Evolutionary conservation across 352 stramenopile species (phyloP), one percentile per base, ranked within the genome.

Genomic region (Phytophthora capsici): DNA sequence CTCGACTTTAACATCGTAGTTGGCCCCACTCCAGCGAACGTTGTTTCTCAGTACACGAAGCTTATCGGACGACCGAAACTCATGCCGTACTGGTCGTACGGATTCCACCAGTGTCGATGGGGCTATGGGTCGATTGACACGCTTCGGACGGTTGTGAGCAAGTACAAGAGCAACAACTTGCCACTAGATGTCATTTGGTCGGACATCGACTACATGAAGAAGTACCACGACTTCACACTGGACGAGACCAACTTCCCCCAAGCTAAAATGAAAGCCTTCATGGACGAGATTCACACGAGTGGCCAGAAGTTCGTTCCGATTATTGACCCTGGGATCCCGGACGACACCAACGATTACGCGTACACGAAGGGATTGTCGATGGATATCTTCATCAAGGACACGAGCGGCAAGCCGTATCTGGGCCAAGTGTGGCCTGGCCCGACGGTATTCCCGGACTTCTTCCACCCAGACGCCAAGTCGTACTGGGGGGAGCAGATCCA

Each of bases 371-470:
- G 83, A 4, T 36, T 94, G 25, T 62, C 78, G 17, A 71, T 90
- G 54, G 74, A 90, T 43, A 71, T 94, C 14, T 96, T 90, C 67
- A 86, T 96, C 52, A 93, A 92, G 70, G 74, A 90, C 61, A 86
- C 71, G 1, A 66, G 57, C 12, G 80, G 78, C 23, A 90, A 88
- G 52, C 74, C 72, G 34, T 90, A 86, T 65, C 30, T 93, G 12
- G 84, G 84, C 36, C 78, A 91, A 59, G 88, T 94, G 19, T 96
- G 88, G 88, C 88, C 88, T 14, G 88, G 88, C 8, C 84, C 84
- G 8, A 91, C 84, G 0, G 74, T 88, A 2, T 95, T 91, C 66
- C 85, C 88, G 2, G 88, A 96, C 57, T 96, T 94, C 44, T 88
- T 94, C 58, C 74, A 94, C 54, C 86, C 88, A 4, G 79, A 84